These are phyloP conservation scores for Xanthoconium stramineum DNA, from an alignment of 768 basidiomycete species.

Conservation along the genomic window DNA sequence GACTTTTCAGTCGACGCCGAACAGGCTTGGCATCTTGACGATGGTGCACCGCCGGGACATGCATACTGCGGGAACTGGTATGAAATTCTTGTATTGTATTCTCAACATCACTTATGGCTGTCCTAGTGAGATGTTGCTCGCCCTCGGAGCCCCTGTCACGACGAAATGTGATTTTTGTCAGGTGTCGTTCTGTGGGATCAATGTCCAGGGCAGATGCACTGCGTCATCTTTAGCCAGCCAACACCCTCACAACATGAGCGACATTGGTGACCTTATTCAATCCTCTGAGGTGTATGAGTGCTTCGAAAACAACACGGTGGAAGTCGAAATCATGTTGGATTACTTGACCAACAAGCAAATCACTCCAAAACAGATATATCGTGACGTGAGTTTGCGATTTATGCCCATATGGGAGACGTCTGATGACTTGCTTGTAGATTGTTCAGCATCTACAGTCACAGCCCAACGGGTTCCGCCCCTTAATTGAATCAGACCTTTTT, in stretches of 20 bases:
- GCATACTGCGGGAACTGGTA: slow-evolving; percentile 81
- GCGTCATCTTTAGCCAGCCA: slow-evolving; percentile 56
- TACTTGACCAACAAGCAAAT: slow-evolving; percentile 63
- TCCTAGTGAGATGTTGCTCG: slow-evolving; percentile 69
- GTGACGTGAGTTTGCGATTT: slow-evolving; percentile 49
- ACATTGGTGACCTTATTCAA: slow-evolving; percentile 73
- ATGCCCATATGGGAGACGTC: not conserved
- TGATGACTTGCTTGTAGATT: slow-evolving; percentile 43
- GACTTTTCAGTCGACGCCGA: slow-evolving; percentile 69
- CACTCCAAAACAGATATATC: slow-evolving; percentile 71
- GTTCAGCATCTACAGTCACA: slow-evolving; percentile 56
- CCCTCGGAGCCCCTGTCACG: slow-evolving; percentile 70
- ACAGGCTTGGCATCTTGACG: slow-evolving; percentile 73
- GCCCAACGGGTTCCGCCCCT: slow-evolving; percentile 58
- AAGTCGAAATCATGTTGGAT: slow-evolving; percentile 83
- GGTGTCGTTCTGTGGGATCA: slow-evolving; percentile 79
- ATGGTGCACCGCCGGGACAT: slow-evolving; percentile 78
- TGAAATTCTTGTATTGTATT: slow-evolving; percentile 14
- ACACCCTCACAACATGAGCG: slow-evolving; percentile 66
- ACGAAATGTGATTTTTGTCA: slow-evolving; percentile 82
- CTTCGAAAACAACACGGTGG: slow-evolving; percentile 73
- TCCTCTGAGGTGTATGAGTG: slow-evolving; percentile 75
- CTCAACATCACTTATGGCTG: not conserved
- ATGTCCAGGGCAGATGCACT: slow-evolving; percentile 68
- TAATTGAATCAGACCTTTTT: slow-evolving; percentile 71